These are phyloP conservation scores for Podospora pseudocomata DNA, from an alignment of 495 filamentous ascomycete species.

Conservation along the genomic window DNA sequence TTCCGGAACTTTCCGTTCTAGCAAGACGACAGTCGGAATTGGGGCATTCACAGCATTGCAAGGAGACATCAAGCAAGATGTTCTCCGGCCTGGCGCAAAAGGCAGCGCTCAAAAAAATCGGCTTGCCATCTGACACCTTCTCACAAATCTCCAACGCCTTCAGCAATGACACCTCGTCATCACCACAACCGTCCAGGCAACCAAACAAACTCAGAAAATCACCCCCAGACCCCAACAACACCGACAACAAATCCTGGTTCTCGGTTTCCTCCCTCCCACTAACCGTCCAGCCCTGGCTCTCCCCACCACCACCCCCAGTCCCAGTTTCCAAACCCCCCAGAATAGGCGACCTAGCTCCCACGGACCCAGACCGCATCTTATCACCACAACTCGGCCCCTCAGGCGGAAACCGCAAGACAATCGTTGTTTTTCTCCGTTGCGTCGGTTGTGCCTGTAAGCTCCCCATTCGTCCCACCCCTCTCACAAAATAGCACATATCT, in stretches of 20 bases:
- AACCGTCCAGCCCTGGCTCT: conserved; percentile 45
- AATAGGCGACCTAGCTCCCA: conserved; percentile 48
- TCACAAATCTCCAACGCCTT: background rate
- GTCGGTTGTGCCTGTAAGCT: conserved; percentile 53
- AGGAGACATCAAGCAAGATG: conserved; percentile 32
- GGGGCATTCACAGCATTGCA: background rate
- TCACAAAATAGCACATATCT: too few relatives aligned
- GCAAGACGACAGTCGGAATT: background rate
- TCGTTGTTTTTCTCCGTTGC: conserved; percentile 53
- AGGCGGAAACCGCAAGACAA: conserved; percentile 33
- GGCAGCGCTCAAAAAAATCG: conserved; percentile 45
- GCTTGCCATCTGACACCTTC: conserved; percentile 40
- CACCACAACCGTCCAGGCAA: conserved; percentile 12
- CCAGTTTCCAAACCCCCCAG: conserved; percentile 40
- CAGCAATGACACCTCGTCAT: conserved; percentile 3
- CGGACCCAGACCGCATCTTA: conserved; percentile 42
- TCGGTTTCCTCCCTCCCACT: conserved; percentile 42
- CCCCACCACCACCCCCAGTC: conserved; percentile 44
- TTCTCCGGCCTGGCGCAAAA: conserved; percentile 47
- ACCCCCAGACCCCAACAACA: conserved; percentile 22
- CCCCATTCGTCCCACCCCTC: conserved; percentile 5
- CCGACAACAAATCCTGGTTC: conserved; percentile 28
- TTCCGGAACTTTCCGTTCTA: background rate
- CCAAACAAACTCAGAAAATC: conserved; percentile 28
- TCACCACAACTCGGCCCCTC: background rate